A percentile compares a stretch with the other conserved stretches of the same genome.
Conservation (phyloP, 352 stramenopile genomes). For the Phytopythium oedochilum region DNA sequence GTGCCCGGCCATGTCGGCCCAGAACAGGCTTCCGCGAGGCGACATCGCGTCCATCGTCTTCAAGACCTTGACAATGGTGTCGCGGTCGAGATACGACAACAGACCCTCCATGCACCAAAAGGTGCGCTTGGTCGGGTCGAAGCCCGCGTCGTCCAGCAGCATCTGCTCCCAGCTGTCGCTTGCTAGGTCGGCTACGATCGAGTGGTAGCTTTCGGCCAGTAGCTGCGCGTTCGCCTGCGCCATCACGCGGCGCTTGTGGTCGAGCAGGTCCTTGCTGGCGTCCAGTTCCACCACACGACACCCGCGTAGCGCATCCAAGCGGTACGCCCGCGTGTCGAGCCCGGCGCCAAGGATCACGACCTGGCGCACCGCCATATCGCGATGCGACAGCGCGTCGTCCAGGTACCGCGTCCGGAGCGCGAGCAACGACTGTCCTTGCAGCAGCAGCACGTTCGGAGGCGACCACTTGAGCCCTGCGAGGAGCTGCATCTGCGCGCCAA, state of each 20-base stretch:
- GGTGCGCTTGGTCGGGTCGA: slow-evolving; percentile 37
- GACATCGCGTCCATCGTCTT: slow-evolving; percentile 51
- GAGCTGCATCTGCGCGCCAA: slow-evolving; percentile 9
- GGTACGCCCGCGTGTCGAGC: slow-evolving; percentile 46
- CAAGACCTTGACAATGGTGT: slow-evolving; percentile 36
- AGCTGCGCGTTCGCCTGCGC: slow-evolving; percentile 17
- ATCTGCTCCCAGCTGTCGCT: slow-evolving; percentile 39
- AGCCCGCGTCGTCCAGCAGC: slow-evolving; percentile 27
- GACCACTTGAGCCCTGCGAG: slow-evolving; percentile 16
- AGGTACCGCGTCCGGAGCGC: slow-evolving; percentile 39
- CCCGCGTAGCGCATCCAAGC: slow-evolving; percentile 28
- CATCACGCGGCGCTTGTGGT: slow-evolving; percentile 38
- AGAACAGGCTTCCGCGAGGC: slow-evolving; percentile 37
- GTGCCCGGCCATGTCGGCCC: slow-evolving; percentile 33
- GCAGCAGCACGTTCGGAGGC: not conserved
- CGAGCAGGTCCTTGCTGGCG: slow-evolving; percentile 29
- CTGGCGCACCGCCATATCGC: slow-evolving; percentile 33
- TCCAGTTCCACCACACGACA: slow-evolving; percentile 52
- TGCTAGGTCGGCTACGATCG: slow-evolving; percentile 44
- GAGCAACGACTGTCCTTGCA: slow-evolving; percentile 21
- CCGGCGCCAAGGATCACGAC: slow-evolving; percentile 49
- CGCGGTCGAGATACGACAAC: slow-evolving; percentile 36
- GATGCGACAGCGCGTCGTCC: slow-evolving; percentile 40
- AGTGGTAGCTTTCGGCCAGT: slow-evolving; percentile 29
- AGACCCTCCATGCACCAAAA: slow-evolving; percentile 55